Percentiles rank a stretch among this genome's conserved stretches.
Evolutionary conservation across 192 early-diverging fungal genomes (phyloP).

Genomic region (Dimargaris cristalligena): DNA sequence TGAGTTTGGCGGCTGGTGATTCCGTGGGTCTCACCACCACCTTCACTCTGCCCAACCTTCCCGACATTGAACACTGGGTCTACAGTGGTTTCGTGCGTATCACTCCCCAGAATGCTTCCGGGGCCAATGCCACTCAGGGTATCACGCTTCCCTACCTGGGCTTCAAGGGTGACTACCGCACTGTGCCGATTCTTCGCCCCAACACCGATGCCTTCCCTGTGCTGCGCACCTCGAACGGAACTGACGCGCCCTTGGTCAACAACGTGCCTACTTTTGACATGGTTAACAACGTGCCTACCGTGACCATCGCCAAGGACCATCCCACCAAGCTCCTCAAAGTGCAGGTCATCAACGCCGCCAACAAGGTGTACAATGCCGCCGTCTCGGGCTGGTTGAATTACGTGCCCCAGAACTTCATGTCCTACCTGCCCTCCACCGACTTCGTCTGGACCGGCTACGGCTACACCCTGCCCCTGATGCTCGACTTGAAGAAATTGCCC

Average conservation of each 20-base stretch:
- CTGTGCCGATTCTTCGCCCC: background rate
- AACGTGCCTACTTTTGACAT: background rate
- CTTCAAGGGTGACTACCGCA: conserved; percentile 24
- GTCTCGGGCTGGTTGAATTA: background rate
- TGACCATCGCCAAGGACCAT: background rate
- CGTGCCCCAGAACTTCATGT: background rate
- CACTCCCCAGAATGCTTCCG: conserved; percentile 16
- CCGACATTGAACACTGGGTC: conserved; percentile 22
- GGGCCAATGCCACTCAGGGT: background rate
- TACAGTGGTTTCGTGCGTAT: conserved; percentile 26
- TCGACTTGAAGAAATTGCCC: conserved; percentile 12
- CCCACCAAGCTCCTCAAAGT: background rate
- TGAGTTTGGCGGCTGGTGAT: conserved; percentile 18
- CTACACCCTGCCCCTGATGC: background rate
- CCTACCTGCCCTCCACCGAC: background rate
- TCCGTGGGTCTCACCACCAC: conserved; percentile 11
- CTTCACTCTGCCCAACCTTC: conserved; percentile 19
- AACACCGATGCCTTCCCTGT: background rate
- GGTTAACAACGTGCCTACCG: background rate
- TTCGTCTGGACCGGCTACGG: conserved; percentile 9
- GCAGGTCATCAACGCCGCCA: background rate
- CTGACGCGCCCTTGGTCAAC: background rate
- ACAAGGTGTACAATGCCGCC: background rate
- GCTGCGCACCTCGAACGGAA: background rate
- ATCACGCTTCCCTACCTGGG: conserved; percentile 25